Base-by-base conservation (phyloP, 306 rosid species). In the Gynostemma pentaphyllum region DNA sequence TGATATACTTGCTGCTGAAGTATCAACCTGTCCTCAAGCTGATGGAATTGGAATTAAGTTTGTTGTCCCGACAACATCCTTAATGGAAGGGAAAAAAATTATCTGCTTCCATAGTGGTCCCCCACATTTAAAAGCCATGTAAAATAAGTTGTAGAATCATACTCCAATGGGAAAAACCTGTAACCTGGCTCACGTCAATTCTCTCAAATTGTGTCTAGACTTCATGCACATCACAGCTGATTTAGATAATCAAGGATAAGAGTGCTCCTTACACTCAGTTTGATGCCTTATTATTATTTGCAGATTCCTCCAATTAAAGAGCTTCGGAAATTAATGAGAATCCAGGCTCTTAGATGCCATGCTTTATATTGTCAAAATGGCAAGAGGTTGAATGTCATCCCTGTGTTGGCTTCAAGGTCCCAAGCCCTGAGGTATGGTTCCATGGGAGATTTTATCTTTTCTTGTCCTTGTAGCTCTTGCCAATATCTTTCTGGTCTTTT, bases 281-380 rank as follows among this genome's bases (percentile, higher is more conserved):
- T 56, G 12, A 14, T 42, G 15, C 45, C 47, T 12, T 23, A 11
- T 72, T 45, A 50, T 55, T 32, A 37, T 70, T 54, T 47, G 45
- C 78, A 81, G 87, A 68, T 81, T 54, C 77, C 81, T 24, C 75
- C 83, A 5, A 67, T 78, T 2, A 72, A 67, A 78, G 83, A 81
- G 69, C 67, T 81, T 32, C 70, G 68, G 64, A 78, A 78, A 60
- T 39, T 78, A 28, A 63, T 78, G 79, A 78, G 87, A 61, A 75
- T 78, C 61, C 83, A 81, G 72, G 83, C 81, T 67, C 81, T 81
- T 22, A 75, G 83, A 13, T 78, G 87, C 64, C 72, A 72, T 28
- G 68, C 67, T 66, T 28, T 78, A 62, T 67, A 75, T 69, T 70
- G 80, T 57, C 83, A 60, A 68, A 75, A 72, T 65, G 87, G 83